Percentiles rank a stretch among this genome's conserved stretches.
Evolutionary conservation across 441 rosid genomes (phyloP).

Genomic region (Euphorbia corollata): DNA sequence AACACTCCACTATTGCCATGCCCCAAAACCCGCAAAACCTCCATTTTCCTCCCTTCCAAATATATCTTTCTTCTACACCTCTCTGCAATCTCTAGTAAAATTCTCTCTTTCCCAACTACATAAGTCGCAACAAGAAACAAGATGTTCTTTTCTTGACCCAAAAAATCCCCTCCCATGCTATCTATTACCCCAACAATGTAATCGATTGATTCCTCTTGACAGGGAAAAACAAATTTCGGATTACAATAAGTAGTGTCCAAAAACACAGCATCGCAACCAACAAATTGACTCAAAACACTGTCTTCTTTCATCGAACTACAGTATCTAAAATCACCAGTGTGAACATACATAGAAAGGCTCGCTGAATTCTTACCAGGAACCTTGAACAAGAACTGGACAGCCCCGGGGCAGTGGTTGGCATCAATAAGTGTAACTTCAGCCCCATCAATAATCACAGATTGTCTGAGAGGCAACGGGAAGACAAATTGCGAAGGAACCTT

Average conservation of each 20-base stretch:
- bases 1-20: conserved; percentile 46
- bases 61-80: conserved; percentile 53
- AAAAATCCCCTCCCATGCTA: conserved; percentile 32
- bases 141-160: conserved; percentile 28
- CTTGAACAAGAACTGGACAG: conserved; percentile 71
- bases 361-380: conserved; percentile 27
- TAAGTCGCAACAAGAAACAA: conserved; percentile 87
- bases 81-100: conserved; percentile 53
- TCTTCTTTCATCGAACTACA: conserved; percentile 44
- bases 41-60: conserved; percentile 68
- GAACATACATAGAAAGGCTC: conserved; percentile 46
- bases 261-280: conserved; percentile 66
- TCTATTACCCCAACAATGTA: conserved; percentile 52
- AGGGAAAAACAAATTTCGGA: conserved; percentile 65
- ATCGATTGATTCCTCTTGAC: conserved; percentile 65
- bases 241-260: conserved; percentile 80
- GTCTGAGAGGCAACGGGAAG: conserved; percentile 38
- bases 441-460: conserved; percentile 46
- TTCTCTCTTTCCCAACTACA: conserved; percentile 79
- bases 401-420: conserved; percentile 90
- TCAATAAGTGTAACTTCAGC: conserved; percentile 52
- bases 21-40: conserved; percentile 50
- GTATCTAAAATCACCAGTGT: conserved; percentile 80
- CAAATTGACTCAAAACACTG: conserved; percentile 33
- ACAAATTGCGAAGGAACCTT: conserved; percentile 42